phyloP scores from a whole-genome alignment of 805 yeast genomes.

The Zygoascus flipseniorum region DNA sequence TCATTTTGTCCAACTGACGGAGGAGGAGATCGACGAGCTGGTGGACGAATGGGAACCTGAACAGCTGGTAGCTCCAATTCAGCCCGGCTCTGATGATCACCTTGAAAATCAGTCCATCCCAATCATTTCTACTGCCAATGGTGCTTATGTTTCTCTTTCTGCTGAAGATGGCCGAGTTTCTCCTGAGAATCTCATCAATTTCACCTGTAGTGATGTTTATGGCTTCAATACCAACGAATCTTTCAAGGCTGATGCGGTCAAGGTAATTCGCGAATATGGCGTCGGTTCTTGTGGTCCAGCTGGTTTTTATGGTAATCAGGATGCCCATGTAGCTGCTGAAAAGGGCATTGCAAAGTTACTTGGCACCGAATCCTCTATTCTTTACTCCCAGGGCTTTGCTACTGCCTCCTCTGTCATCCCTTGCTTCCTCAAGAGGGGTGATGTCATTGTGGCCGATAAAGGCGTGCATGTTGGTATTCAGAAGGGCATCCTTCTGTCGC shows the following conservation, averaged over 20 bases:
- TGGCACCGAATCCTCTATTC: constrained; percentile 67
- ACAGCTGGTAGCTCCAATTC: constrained; percentile 52
- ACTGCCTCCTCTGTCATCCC: constrained; percentile 85
- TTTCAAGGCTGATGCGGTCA: constrained; percentile 46
- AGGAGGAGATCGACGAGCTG: constrained; percentile 67
- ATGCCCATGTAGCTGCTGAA: constrained; percentile 75
- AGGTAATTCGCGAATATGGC: constrained; percentile 61
- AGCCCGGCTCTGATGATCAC: constrained; percentile 34
- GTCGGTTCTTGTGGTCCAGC: constrained; percentile 99
- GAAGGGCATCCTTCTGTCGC: constrained; percentile 78
- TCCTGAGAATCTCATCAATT: constrained; percentile 41
- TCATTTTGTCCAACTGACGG: constrained; percentile 46
- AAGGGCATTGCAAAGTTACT: constrained; percentile 66
- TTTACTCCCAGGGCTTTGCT: constrained; percentile 89
- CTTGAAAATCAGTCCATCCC: constrained; percentile 65
- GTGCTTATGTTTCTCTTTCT: background rate
- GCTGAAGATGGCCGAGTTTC: constrained; percentile 30
- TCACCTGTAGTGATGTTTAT: constrained; percentile 66
- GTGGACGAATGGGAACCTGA: constrained; percentile 91
- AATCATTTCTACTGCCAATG: constrained; percentile 28
- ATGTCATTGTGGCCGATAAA: constrained; percentile 78
- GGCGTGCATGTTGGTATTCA: constrained; percentile 70
- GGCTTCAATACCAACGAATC: constrained; percentile 43
- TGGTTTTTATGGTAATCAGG: constrained; percentile 93
- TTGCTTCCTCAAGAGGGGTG: constrained; percentile 92